A percentile compares a stretch with the other conserved stretches of the same genome.
Evolutionary conservation across 768 basidiomycete genomes (phyloP).

Genomic region (Chalciporus chontae): DNA sequence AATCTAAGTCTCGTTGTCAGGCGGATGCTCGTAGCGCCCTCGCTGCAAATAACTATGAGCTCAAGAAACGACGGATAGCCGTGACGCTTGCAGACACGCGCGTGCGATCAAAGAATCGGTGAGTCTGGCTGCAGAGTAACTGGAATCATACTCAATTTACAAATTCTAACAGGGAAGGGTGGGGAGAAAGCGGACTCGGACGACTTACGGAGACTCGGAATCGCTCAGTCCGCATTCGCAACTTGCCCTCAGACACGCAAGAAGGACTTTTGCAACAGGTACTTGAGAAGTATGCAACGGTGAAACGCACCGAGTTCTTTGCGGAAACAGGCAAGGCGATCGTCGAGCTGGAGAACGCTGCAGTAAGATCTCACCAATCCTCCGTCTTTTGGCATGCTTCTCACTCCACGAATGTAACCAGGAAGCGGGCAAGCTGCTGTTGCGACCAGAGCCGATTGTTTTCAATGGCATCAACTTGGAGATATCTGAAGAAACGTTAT

Average conservation of each 20-base stretch:
- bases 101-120: constrained; percentile 53
- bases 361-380: constrained; percentile 41
- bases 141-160: neutral
- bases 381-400: neutral
- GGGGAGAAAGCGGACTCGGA: constrained; percentile 55
- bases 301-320: constrained; percentile 77
- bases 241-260: constrained; percentile 73
- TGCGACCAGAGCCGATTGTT: constrained; percentile 66
- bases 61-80: constrained; percentile 86
- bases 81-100: constrained; percentile 84
- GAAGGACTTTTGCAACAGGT: constrained; percentile 91
- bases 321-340: constrained; percentile 55
- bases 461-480: constrained; percentile 62
- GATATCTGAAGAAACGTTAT: constrained; percentile 51
- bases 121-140: constrained; percentile 12
- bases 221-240: constrained; percentile 73
- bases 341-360: constrained; percentile 61
- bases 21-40: constrained; percentile 68
- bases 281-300: constrained; percentile 70
- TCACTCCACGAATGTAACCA: constrained; percentile 27
- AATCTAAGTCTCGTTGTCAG: constrained; percentile 36
- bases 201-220: constrained; percentile 53
- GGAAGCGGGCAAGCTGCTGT: constrained; percentile 81
- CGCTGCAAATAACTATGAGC: constrained; percentile 78
- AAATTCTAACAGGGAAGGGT: constrained; percentile 32